A percentile compares a stretch with the other conserved stretches of the same genome.
Conservation (phyloP, 768 basidiomycete genomes). For the Boletellus sp. region DNA sequence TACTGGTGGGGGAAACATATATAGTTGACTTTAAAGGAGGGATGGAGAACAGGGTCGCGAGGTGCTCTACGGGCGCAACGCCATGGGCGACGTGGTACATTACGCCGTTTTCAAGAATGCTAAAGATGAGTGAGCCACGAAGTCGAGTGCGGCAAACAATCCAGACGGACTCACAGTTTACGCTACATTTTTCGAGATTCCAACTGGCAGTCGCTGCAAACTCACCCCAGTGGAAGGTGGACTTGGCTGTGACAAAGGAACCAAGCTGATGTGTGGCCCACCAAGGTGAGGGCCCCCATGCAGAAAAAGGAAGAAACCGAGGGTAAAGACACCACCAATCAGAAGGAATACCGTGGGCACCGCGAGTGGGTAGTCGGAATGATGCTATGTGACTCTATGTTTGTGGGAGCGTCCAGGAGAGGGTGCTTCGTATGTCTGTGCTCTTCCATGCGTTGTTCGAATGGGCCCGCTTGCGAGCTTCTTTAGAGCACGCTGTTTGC, state of each 20-base stretch:
- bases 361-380: constrained; percentile 90
- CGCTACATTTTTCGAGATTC: constrained; percentile 88
- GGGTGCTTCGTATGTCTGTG: constrained; percentile 36
- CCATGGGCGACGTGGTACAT: constrained; percentile 84
- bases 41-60: constrained; percentile 62
- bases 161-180: constrained; percentile 70
- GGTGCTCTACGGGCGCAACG: constrained; percentile 75
- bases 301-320: constrained; percentile 51
- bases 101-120: constrained; percentile 87
- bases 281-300: constrained; percentile 46
- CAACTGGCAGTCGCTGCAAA: constrained; percentile 95
- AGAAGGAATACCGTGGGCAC: constrained; percentile 76
- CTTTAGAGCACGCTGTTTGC: constrained; percentile 10
- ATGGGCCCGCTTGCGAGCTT: constrained; percentile 27
- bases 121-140: constrained; percentile 30
- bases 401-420: constrained; percentile 53
- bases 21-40: constrained; percentile 59
- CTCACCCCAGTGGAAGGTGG: constrained; percentile 89
- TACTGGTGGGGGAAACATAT: constrained; percentile 61
- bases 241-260: constrained; percentile 79
- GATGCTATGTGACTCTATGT: constrained; percentile 40
- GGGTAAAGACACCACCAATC: constrained; percentile 67
- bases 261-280: constrained; percentile 77
- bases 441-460: constrained; percentile 45
- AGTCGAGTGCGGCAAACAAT: background rate